Base-by-base conservation (phyloP, 305 asterid species). In the Lippia alba region DNA sequence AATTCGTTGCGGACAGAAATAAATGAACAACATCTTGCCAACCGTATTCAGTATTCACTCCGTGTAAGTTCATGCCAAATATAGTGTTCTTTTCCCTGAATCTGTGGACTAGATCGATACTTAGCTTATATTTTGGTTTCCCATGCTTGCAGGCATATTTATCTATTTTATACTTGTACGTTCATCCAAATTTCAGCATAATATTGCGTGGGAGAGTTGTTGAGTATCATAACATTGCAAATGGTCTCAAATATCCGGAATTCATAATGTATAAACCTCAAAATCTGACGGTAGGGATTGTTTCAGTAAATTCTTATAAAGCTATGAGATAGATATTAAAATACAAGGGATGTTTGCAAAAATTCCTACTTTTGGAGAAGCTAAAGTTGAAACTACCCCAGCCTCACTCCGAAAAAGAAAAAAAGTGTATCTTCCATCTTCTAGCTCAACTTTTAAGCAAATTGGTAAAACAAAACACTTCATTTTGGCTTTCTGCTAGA, bases 261-360 rank as follows among this genome's bases (percentile, higher is more conserved):
- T 89, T 83, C 78, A 88, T 94, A 78, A 5, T 84, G 81, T 91
- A 94, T 82, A 88, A 14, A 72, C 99, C 99, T 58, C 86, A 85
- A 2, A 84, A 78, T 14, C 82, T 83, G 85, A 91, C 88, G 78
- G 80, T 84, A 67, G 45, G 60, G 84, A 79, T 82, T 79, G 20
- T 61, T 66, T 59, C 63, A 34, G 66, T 33, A 68, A 45, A 58
- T 61, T 73, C 50, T 67, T 48, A 19, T 66, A 55, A 73, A 15
- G 49, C 45, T 63, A 53, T 17, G 64, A 54, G 60, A 45, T 61
- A 62, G 71, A 19, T 49, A 30, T 61, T 39, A 51, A 40, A 54
- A 45, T 19, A 19, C 18, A 69, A 36, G 41, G 41, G 41, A 36
- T 36, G 41, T 36, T 36, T 36, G 41, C 41, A 36, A 36, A 4